Evolutionary conservation across 768 basidiomycete genomes (phyloP), one percentile per base, ranked within the genome.

Genomic region (Roridomyces roridus): DNA sequence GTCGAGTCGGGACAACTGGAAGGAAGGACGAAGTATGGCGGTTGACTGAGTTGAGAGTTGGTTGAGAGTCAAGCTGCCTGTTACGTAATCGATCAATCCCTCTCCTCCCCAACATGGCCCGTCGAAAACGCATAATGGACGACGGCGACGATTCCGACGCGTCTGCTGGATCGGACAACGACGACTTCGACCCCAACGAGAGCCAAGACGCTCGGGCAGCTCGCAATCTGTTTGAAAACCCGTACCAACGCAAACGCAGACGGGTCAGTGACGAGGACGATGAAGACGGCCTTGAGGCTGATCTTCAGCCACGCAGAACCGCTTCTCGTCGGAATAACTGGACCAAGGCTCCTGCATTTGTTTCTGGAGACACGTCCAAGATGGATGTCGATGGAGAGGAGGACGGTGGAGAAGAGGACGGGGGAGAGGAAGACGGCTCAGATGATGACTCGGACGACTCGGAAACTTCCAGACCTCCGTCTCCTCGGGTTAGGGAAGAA

Each of bases 301-400:
- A 46, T 63, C 56, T 36, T 68, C 67, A 51, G 62, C 63, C 40
- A 58, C 68, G 39, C 72, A 61, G 48, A 62, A 55, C 26, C 18
- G 14, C 26, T 20, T 20, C 67, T 50, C 81, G 78, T 68, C 80
- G 76, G 63, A 81, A 74, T 17, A 83, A 91, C 70, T 91, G 90
- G 85, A 81, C 89, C 23, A 89, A 87, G 74, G 86, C 87, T 3
- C 91, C 91, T 12, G 81, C 87, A 1, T 94, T 93, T 66, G 84
- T 91, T 12, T 80, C 85, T 1, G 78, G 85, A 17, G 80, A 84
- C 56, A 79, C 78, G 64, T 59, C 56, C 21, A 46, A 23, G 14
- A 46, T 49, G 28, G 75, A 78, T 29, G 74, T 80, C 35, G 80
- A 84, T 40, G 71, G 76, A 44, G 72, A 79, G 29, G 26, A 65